Conservation (phyloP, 371 early-diverging fungal species). For the Syncephalastrum sp. region DNA sequence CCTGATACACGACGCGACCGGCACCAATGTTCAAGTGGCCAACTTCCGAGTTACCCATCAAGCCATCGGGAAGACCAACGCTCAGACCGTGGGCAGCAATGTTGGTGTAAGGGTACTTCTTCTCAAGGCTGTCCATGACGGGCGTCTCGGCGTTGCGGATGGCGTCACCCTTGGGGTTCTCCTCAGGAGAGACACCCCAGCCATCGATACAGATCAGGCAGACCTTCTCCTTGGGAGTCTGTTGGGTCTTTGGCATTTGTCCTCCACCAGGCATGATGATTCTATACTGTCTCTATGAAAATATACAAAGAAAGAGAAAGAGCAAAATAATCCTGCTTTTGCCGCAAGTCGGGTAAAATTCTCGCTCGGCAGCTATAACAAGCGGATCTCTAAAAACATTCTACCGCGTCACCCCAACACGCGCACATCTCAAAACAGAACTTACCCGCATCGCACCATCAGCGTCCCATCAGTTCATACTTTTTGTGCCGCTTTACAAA, state of each 20-base stretch:
- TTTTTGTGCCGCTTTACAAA: too few relatives aligned
- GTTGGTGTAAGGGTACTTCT: slow-evolving; percentile 70
- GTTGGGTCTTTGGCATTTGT: slow-evolving; percentile 46
- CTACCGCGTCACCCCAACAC: too few relatives aligned
- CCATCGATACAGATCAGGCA: slow-evolving; percentile 91
- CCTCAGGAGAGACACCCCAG: slow-evolving; percentile 88
- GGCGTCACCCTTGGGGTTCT: slow-evolving; percentile 83
- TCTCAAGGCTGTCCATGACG: slow-evolving; percentile 82
- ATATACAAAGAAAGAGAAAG: slow-evolving; percentile 8
- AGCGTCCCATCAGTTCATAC: too few relatives aligned
- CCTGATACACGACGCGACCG: slow-evolving; percentile 98
- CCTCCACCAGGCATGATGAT: slow-evolving; percentile 53
- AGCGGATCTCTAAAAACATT: too few relatives aligned
- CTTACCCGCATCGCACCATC: too few relatives aligned
- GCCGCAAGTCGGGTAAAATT: too few relatives aligned
- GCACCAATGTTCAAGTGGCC: slow-evolving; percentile 99
- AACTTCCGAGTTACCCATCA: slow-evolving; percentile 99
- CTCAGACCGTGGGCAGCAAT: slow-evolving; percentile 96
- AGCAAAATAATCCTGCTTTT: slow-evolving; percentile 4
- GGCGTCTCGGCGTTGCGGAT: slow-evolving; percentile 94
- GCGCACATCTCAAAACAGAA: too few relatives aligned
- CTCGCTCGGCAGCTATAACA: too few relatives aligned
- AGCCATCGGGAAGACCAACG: slow-evolving; percentile 97
- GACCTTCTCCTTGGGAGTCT: slow-evolving; percentile 57
- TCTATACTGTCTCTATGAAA: slow-evolving; percentile 3